Base-by-base conservation (phyloP, 495 filamentous ascomycete genomes). In the Venustampulla echinocandica region DNA sequence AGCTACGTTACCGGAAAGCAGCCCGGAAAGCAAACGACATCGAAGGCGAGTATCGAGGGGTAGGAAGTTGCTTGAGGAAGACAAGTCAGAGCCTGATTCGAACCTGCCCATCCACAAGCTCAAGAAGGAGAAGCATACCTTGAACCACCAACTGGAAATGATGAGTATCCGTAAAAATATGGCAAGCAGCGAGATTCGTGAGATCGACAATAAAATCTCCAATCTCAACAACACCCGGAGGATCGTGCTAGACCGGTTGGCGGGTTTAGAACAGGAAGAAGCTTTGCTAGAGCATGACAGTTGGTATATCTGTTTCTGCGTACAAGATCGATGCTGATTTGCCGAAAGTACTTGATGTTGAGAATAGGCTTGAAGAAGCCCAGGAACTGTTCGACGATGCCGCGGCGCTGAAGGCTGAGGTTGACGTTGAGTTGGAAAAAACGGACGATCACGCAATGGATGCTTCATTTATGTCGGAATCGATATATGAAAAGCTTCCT, bases 161-260 rank as follows among this genome's bases (percentile, higher is more conserved):
- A 82, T 96, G 67, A 71, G 81, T 10, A 75, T 99, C 32, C 78
- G 93, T 44, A 99, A 97, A 62, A 95, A 95, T 52, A 95, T 99
- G 92, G 89, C 89, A 59, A 90, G 87, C 56, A 79, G 85, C 47
- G 92, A 99, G 63, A 97, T 99, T 38, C 80, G 79, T 33, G 92
- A 99, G 60, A 94, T 99, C 41, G 92, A 99, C 61, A 89, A 82
- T 65, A 99, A 97, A 65, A 87, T 99, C 30, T 75, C 88, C 24
- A 99, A 97, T 62, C 69, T 97, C 43, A 83, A 89, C 54, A 85
- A 78, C 44, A 97, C 95, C 87, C 84, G 92, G 54, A 83, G 83
- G 64, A 95, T 97, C 46, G 83, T 97, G 17, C 62, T 99, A 28
- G 90, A 95, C 44, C 76, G 93, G 54, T 64, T 99, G 53, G 90